Conservation (phyloP, 2,329 filamentous ascomycete genomes). For the Ophiosphaerella herpotricha region DNA sequence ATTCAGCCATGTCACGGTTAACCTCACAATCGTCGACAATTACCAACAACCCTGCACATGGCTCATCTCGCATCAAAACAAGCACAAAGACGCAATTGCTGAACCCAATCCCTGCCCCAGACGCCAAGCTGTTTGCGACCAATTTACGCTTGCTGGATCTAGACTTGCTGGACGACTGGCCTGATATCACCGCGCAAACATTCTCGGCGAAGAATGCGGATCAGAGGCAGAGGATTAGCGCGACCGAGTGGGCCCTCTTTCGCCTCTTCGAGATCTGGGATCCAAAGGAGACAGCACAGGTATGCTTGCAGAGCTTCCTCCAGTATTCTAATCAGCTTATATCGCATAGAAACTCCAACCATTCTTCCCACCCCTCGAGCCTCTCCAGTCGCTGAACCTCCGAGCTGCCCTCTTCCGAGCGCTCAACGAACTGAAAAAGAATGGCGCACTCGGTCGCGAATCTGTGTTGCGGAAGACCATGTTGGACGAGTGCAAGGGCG, state of each 20-base stretch:
- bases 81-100: constrained; percentile 24
- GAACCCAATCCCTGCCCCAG: constrained; percentile 31
- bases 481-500: constrained; percentile 94
- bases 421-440: constrained; percentile 86
- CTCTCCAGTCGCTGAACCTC: constrained; percentile 87
- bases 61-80: constrained; percentile 40
- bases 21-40: constrained; percentile 28
- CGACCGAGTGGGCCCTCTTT: constrained; percentile 89
- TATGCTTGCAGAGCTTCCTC: constrained; percentile 42
- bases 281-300: constrained; percentile 72
- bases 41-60: constrained; percentile 22
- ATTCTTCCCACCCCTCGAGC: constrained; percentile 88
- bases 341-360: constrained; percentile 76
- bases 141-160: constrained; percentile 84
- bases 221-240: constrained; percentile 80
- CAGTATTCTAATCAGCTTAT: constrained; percentile 5
- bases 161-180: constrained; percentile 78
- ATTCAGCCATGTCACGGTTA: constrained; percentile 33
- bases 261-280: constrained; percentile 87
- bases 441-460: constrained; percentile 78
- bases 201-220: constrained; percentile 73
- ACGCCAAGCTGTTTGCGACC: constrained; percentile 69
- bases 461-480: constrained; percentile 87
- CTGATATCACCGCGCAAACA: constrained; percentile 69
- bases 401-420: constrained; percentile 80